Evolutionary conservation across 2,329 filamentous ascomycete species (phyloP), one percentile per base, ranked within the genome.

Genomic region (Pochonia chlamydosporia): DNA sequence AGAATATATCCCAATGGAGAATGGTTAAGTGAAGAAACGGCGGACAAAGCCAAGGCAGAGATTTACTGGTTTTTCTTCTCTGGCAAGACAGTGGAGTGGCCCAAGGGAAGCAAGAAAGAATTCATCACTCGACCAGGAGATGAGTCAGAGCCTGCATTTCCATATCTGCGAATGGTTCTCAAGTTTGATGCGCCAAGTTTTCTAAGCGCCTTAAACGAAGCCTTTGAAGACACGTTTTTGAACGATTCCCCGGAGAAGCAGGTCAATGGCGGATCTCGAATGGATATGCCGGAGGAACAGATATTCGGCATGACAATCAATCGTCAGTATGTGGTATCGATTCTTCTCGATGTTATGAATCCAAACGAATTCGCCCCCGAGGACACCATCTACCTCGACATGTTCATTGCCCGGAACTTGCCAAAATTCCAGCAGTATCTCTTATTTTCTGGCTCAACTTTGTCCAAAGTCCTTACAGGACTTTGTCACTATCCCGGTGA

Each of bases 371-470:
- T 96, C 65, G 79, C 82, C 1, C 68, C 83, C 0, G 81, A 87
- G 51, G 90, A 97, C 60, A 91, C 87, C 11, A 88, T 99, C 47
- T 99, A 96, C 65, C 78, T 99, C 39, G 90, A 99, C 66, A 99
- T 99, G 90, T 99, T 99, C 61, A 87, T 99, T 61, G 92, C 93
- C 16, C 83, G 93, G 47, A 99, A 96, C 62, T 71, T 99, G 43
- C 89, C 95, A 3, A 99, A 99, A 64, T 99, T 96, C 60, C 90
- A 91, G 1, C 92, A 97, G 62, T 96, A 96, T 59, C 84, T 99
- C 43, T 78, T 97, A 10, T 81, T 99, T 40, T 87, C 92, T 0
- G 93, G 91, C 16, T 90, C 88, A 3, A 86, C 87, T 2, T 74
- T 99, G 1, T 88, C 90, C 49, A 84, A 83, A 49, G 84, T 96